phyloP scores from a whole-genome alignment of 2,329 filamentous ascomycete species.

The Trichoderma sp. region DNA sequence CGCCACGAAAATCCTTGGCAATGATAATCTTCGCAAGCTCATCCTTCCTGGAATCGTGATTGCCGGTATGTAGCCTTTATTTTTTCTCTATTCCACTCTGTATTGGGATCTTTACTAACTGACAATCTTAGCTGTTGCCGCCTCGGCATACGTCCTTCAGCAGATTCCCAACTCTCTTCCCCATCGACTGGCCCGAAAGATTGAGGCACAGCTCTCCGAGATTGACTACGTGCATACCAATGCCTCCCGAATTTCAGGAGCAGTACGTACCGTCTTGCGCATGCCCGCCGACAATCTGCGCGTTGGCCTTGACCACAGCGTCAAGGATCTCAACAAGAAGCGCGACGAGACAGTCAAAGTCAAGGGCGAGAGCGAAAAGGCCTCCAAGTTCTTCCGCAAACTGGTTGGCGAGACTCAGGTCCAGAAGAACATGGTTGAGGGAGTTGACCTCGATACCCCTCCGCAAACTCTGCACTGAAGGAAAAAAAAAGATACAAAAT shows the following conservation, averaged over 20 bases:
- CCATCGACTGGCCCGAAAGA: conserved; percentile 80
- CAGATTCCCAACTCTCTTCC: conserved; percentile 90
- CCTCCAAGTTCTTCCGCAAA: conserved; percentile 87
- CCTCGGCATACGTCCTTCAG: conserved; percentile 77
- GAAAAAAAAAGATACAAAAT: background rate
- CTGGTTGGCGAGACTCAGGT: conserved; percentile 69
- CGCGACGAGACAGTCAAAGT: conserved; percentile 84
- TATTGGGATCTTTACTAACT: conserved; percentile 24
- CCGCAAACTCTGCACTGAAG: conserved; percentile 40
- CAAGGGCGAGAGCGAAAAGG: conserved; percentile 80
- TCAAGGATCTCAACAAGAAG: conserved; percentile 79
- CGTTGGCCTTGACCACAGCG: conserved; percentile 77
- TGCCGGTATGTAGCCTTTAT: conserved; percentile 65
- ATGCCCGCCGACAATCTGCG: conserved; percentile 86
- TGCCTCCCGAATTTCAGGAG: conserved; percentile 77
- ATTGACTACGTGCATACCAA: conserved; percentile 95
- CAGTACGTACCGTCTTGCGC: conserved; percentile 86
- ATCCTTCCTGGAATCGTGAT: conserved; percentile 79
- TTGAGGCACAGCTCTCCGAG: conserved; percentile 75
- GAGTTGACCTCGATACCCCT: conserved; percentile 55
- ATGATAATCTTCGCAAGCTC: conserved; percentile 77
- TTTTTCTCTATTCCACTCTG: background rate
- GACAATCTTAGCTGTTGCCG: conserved; percentile 64
- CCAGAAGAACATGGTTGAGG: conserved; percentile 55
- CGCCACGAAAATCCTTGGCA: conserved; percentile 77